Evolutionary conservation across 1,139 yeast species (phyloP).

Genomic region (Taphrina communis): DNA sequence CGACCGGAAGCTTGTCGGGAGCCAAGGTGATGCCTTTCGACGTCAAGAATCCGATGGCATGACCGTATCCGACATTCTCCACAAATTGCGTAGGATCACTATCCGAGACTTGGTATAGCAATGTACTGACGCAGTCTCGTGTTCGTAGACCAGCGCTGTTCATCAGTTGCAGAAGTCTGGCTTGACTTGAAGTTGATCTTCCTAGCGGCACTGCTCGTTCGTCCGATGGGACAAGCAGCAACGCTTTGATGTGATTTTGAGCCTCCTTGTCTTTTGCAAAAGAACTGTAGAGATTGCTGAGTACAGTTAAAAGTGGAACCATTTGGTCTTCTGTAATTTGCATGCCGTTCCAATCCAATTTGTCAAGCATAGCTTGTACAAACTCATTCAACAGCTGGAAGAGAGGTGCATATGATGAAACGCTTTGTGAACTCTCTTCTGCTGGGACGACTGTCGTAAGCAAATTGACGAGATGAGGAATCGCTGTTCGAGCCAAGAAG

Average conservation of each 20-base stretch:
- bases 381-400: constrained; percentile 17
- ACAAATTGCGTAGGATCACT: constrained; percentile 45
- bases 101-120: constrained; percentile 44
- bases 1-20: constrained; percentile 37
- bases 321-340: constrained; percentile 19
- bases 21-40: constrained; percentile 48
- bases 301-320: constrained; percentile 28
- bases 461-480: constrained; percentile 12
- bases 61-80: constrained; percentile 50
- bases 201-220: constrained; percentile 46
- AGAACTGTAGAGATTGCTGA: constrained; percentile 18
- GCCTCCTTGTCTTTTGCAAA: constrained; percentile 3
- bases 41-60: constrained; percentile 49
- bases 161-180: constrained; percentile 42
- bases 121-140: constrained; percentile 42
- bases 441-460: background rate
- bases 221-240: constrained; percentile 35
- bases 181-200: constrained; percentile 39
- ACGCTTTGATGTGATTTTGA: constrained; percentile 19
- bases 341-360: background rate
- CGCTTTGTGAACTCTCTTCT: background rate
- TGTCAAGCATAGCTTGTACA: constrained; percentile 11
- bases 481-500: background rate
- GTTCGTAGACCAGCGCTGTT: constrained; percentile 28
- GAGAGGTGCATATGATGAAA: background rate